A percentile compares a stretch with the other conserved stretches of the same genome.
phyloP scores from a whole-genome alignment of 1,139 yeast genomes.

The Petasospora fabianii region DNA sequence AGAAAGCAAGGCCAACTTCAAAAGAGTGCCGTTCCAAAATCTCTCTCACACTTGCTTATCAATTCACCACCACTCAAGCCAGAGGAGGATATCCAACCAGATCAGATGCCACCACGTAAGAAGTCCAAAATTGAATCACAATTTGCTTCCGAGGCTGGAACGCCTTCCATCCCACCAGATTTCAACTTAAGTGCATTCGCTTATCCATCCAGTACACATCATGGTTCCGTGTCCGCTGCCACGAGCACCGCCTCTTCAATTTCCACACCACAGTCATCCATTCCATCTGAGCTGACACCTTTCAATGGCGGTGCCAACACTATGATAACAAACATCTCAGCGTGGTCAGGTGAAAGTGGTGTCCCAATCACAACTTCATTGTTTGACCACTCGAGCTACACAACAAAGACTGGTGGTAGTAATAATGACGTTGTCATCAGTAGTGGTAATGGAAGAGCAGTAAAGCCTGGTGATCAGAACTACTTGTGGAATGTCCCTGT shows the following conservation, averaged over 20 bases:
- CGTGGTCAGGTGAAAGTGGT: constrained; percentile 52
- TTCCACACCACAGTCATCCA: constrained; percentile 16
- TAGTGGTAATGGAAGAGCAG: constrained; percentile 1
- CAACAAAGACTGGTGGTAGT: neutral
- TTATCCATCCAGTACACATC: constrained; percentile 16
- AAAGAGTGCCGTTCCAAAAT: constrained; percentile 45
- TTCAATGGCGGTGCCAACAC: constrained; percentile 51
- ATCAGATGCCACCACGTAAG: constrained; percentile 11
- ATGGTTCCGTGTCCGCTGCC: constrained; percentile 13
- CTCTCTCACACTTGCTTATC: constrained; percentile 43
- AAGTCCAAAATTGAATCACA: constrained; percentile 8
- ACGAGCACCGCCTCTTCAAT: constrained; percentile 20
- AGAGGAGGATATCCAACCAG: constrained; percentile 4
- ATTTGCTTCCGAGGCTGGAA: neutral
- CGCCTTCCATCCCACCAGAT: constrained; percentile 14
- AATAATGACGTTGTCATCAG: constrained; percentile 3
- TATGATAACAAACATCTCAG: constrained; percentile 59
- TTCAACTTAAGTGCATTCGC: constrained; percentile 17
- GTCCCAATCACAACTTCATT: constrained; percentile 23
- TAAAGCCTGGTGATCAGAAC: constrained; percentile 10
- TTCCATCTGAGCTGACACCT: constrained; percentile 34
- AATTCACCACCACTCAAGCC: constrained; percentile 21
- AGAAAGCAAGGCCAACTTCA: constrained; percentile 45
- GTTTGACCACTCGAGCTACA: constrained; percentile 20
- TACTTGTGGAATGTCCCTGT: constrained; percentile 31